Evolutionary conservation across 2,329 filamentous ascomycete species (phyloP), one percentile per base, ranked within the genome.

Genomic region (Verticillium longisporum): DNA sequence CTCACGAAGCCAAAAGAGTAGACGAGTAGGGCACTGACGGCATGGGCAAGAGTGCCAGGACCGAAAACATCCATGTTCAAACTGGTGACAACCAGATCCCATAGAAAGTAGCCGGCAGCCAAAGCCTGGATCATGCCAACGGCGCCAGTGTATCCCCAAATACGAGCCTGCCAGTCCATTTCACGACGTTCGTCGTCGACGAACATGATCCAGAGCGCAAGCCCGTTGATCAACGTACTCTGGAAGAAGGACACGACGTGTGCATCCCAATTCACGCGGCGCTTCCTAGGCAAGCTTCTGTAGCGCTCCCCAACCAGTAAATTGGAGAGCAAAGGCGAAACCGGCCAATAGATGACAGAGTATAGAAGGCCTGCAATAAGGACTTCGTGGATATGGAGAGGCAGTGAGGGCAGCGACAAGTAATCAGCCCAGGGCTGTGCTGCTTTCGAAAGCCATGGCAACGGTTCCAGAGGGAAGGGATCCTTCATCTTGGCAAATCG

Each of bases 171-270:
- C 77, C 83, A 85, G 68, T 84, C 78, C 85, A 91, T 90, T 56
- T 76, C 76, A 66, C 75, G 78, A 62, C 90, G 82, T 73, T 92
- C 89, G 50, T 86, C 77, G 72, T 95, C 91, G 53, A 71, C 75
- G 60, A 79, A 80, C 75, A 92, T 90, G 61, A 90, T 83, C 82
- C 86, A 93, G 15, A 95, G 75, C n/a, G 90, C 89, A 36, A 93
- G 76, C 56, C 67, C 72, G 72, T 88, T 91, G 76, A 96, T 90
- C 60, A 91, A 75, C 36, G 81, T 78, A 71, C 87, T 88, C 80
- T 96, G 91, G 61, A 91, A 80, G 66, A 95, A 83, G n/a, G 89
- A 92, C 36, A 95, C 91, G 60, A 94, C 87, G 71, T 94, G 91
- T 31, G 92, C 88, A 72, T 96, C 87, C 91, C 91, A 95, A 79